phyloP scores from a whole-genome alignment of 192 early-diverging fungal species.

The Obelidium mucronatum region DNA sequence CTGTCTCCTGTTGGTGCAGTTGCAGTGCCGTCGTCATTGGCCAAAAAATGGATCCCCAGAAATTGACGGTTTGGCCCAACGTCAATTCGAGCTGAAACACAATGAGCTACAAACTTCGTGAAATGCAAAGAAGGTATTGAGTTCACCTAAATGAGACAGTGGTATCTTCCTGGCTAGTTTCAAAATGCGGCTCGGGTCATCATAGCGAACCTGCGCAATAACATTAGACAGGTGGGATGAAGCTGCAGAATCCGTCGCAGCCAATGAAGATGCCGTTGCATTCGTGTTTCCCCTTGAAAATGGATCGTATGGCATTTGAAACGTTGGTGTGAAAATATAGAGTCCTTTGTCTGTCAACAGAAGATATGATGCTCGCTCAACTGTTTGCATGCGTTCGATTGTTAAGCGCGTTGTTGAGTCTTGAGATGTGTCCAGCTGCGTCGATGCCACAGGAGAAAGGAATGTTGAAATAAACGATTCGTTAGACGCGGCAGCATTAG shows the following conservation, averaged over 20 bases:
- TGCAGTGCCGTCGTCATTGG: background rate
- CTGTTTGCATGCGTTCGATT: slow-evolving; percentile 35
- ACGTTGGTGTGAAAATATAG: slow-evolving; percentile 55
- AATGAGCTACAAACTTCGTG: too few species aligned
- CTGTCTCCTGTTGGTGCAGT: background rate
- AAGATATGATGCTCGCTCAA: slow-evolving; percentile 51
- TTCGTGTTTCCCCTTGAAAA: background rate
- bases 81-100: slow-evolving; percentile 55
- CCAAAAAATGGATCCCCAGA: slow-evolving; percentile 49
- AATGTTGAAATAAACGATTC: slow-evolving; percentile 1
- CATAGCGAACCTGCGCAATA: slow-evolving; percentile 47
- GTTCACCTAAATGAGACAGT: slow-evolving; percentile 34
- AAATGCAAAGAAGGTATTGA: too few species aligned
- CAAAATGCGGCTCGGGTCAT: slow-evolving; percentile 43
- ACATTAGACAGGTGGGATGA: slow-evolving; percentile 24
- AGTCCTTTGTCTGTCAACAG: slow-evolving; percentile 51
- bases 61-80: slow-evolving; percentile 61
- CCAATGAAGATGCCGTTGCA: background rate
- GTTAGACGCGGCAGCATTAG: slow-evolving; percentile 6
- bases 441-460: background rate
- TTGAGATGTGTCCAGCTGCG: background rate
- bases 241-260: background rate
- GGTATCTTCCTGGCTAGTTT: slow-evolving; percentile 42
- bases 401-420: background rate
- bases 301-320: slow-evolving; percentile 47